These are phyloP conservation scores for Hanseniaspora guilliermondii DNA, from an alignment of 805 yeast genomes.

Conservation along the genomic window DNA sequence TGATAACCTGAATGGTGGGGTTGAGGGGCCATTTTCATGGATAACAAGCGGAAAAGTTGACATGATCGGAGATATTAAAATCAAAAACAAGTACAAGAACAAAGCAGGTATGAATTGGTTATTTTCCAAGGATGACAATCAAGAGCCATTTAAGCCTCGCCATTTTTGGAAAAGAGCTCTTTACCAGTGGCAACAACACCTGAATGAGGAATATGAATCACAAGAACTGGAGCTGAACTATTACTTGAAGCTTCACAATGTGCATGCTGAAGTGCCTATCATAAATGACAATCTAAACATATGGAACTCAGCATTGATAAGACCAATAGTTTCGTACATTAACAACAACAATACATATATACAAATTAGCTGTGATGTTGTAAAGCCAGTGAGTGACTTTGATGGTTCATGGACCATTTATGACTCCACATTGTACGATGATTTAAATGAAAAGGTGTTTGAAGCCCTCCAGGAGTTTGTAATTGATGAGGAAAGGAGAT, in stretches of 20 bases:
- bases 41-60: constrained; percentile 84
- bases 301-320: constrained; percentile 76
- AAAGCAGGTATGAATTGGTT: constrained; percentile 37
- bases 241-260: constrained; percentile 67
- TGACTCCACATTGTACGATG: constrained; percentile 84
- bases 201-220: constrained; percentile 11
- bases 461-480: constrained; percentile 83
- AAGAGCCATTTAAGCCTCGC: not conserved
- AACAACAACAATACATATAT: constrained; percentile 69
- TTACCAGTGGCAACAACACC: constrained; percentile 36
- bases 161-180: constrained; percentile 34
- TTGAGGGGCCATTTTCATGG: constrained; percentile 96
- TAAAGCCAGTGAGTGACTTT: constrained; percentile 68
- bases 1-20: constrained; percentile 81
- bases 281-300: constrained; percentile 82
- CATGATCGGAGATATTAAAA: constrained; percentile 68
- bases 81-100: constrained; percentile 58
- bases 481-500: constrained; percentile 69
- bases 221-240: constrained; percentile 53
- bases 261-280: constrained; percentile 78
- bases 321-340: constrained; percentile 93
- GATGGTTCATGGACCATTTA: constrained; percentile 95
- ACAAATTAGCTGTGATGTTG: constrained; percentile 71
- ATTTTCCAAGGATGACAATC: constrained; percentile 19
- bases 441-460: constrained; percentile 76